Evolutionary conservation across 179 eudicot species (phyloP).

Genomic region (Dionaea muscipula): DNA sequence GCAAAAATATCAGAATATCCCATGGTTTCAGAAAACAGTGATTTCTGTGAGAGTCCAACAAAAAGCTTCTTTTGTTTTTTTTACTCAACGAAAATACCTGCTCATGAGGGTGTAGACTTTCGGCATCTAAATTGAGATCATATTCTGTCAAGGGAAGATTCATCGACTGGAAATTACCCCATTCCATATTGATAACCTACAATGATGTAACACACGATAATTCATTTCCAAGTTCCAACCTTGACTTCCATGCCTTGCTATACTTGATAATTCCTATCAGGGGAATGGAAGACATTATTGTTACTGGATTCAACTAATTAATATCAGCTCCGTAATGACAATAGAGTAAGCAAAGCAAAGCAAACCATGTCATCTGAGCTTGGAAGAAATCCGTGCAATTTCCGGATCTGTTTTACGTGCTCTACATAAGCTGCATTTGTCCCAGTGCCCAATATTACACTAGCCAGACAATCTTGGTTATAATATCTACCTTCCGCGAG

Average conservation of each 20-base stretch:
- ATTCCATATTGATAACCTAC: constrained; percentile 61
- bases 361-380: constrained; percentile 62
- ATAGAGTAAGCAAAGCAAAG: not conserved
- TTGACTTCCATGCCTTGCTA: no score
- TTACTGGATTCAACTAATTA: not conserved
- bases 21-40: not conserved
- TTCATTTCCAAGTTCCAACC: not conserved
- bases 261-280: not conserved
- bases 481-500: constrained; percentile 68
- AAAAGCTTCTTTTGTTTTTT: no score
- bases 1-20: not conserved
- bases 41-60: no score
- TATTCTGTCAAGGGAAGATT: constrained; percentile 58
- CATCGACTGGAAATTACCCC: constrained; percentile 54
- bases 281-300: no score
- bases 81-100: constrained; percentile 32
- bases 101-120: constrained; percentile 53
- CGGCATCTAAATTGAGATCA: constrained; percentile 52
- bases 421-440: constrained; percentile 87
- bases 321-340: not conserved
- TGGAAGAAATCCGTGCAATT: constrained; percentile 47
- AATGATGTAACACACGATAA: not conserved
- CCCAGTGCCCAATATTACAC: constrained; percentile 84
- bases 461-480: constrained; percentile 63
- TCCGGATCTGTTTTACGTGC: constrained; percentile 49